Base-by-base conservation (phyloP, 768 basidiomycete genomes). In the Agaricus bisporus region DNA sequence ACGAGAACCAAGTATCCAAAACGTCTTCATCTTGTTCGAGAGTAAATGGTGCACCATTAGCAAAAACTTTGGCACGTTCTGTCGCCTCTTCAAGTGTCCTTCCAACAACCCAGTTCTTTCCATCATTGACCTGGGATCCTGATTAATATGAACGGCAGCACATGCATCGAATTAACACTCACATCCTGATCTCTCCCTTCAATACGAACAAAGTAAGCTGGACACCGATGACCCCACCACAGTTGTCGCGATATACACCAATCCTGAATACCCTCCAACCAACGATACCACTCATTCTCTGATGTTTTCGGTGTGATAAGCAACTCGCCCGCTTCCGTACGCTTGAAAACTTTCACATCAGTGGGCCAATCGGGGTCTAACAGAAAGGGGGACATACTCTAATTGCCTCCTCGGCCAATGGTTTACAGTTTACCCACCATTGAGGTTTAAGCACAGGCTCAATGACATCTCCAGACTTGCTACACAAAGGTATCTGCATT, bases 221-320 rank as follows among this genome's bases (percentile, higher is more conserved):
- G 97, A 65, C 85, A 88, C 53, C 97, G 83, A 65, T 98, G 95
- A 26, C 97, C 95, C 95, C 95, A 98, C 97, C 97, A 99, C 15
- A 98, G 78, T 65, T 99, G 97, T 50, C 97, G 88, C 2, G 97
- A 98, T 63, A 98, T 87, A 72, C 97, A 99, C 97, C 97, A 99
- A 65, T 98, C 97, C 69, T 98, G 93, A 56, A 97, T 92, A 59
- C 80, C 82, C 59, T 94, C 91, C 36, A 98, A 73, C 95, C 97
- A 98, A 54, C 91, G 80, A 66, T 89, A 94, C 95, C 94, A 98
- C 38, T 99, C 95, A 41, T 79, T 82, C 63, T 97, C 95, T 8
- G 89, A 94, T 48, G 80, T 77, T 61, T 90, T 89, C 2, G 95
- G 97, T 7, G 76, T 69, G 56, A 98, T 93, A 41, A 75, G 60